Base-by-base conservation (phyloP, 176 grass and related monocot genomes). In the Oryza officinalis region DNA sequence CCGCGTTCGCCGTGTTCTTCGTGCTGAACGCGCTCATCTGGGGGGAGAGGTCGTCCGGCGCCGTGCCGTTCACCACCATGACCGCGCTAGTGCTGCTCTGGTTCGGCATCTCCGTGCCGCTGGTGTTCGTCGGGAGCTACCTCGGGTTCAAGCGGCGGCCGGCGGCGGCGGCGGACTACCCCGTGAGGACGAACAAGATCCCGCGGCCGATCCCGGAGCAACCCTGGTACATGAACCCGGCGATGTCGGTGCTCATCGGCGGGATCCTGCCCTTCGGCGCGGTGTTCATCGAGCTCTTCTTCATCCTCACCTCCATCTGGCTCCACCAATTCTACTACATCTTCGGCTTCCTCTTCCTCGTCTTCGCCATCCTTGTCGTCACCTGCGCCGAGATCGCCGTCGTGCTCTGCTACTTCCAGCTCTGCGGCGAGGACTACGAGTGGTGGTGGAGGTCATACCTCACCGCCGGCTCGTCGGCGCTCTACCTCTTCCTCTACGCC, bases 401-500 rank as follows among this genome's bases (percentile, higher is more conserved):
- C 22, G 93, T 98, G 75, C 85, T 98, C 18, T 94, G 93, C 89
- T 98, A 98, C 74, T 95, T 98, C 89, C 96, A 98, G 89, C 87
- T 95, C 32, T 98, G 96, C 44, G 87, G 93, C 18, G 93, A 98
- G 87, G 93, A 96, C 89, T 98, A 92, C 31, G 20, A 77, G 47
- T 96, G 96, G 96, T 99, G 89, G 93, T 98, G 93, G 96, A 84
- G 96, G 18, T 93, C 96, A 17, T 99, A 96, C 70, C 85, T 96
- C 78, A 94, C 96, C 10, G 88, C 96, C 0, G 96, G 93, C 17
- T 98, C 93, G 1, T 96, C 93, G 23, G 96, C 93, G 30, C 49
- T 96, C 23, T 95, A 96, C 89, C 89, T 94, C 68, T 98, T 94
- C 82, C 80, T 95, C 2, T 94, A 90, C 37, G 93, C 93, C 30